Evolutionary conservation across 2,329 filamentous ascomycete species (phyloP), one percentile per base, ranked within the genome.

Genomic region (Ophiocordyceps robertsii): DNA sequence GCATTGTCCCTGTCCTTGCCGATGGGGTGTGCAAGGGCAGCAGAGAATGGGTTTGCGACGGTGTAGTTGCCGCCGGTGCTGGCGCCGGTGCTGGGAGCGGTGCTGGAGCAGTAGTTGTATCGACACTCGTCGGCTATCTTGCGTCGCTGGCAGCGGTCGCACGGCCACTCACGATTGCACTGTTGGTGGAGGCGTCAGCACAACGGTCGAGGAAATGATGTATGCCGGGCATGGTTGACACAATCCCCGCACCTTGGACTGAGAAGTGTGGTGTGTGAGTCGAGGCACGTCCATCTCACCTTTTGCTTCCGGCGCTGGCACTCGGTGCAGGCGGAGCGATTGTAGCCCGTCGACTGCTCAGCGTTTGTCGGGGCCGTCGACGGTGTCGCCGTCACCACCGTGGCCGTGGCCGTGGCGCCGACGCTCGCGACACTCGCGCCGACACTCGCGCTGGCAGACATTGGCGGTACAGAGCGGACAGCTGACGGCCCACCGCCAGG

Each of bases 281-380:
- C 11, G 11, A 14, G 19, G 16, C 37, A 3, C 8, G 19, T 14
- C 10, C 1, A 36, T 14, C 32, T 14, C 45, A 58, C 60, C 53
- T 63, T 63, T 52, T 63, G 61, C 50, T 63, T 63, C 41, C 61
- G 53, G 33, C 60, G 58, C 47, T 63, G 58, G 40, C 60, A 69
- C 51, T 68, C 65, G 30, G 61, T 64, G 53, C 66, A 69, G 41
- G 66, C 64, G 14, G 56, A 53, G 41, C 57, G 56, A 44, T 55
- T 50, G 42, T 53, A 49, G 12, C 45, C 47, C 21, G 43, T 33
- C 7, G 39, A 12, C 6, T 19, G 16, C 33, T 46, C 44, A 17
- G 37, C 24, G 8, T 29, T 24, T 4, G 37, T 29, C 14, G 43
- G 19, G 4, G 21, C 30, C 2, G 38, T 29, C 6, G 35, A 24